Evolutionary conservation across 805 yeast species (phyloP).

Genomic region (Saturnispora diversa): DNA sequence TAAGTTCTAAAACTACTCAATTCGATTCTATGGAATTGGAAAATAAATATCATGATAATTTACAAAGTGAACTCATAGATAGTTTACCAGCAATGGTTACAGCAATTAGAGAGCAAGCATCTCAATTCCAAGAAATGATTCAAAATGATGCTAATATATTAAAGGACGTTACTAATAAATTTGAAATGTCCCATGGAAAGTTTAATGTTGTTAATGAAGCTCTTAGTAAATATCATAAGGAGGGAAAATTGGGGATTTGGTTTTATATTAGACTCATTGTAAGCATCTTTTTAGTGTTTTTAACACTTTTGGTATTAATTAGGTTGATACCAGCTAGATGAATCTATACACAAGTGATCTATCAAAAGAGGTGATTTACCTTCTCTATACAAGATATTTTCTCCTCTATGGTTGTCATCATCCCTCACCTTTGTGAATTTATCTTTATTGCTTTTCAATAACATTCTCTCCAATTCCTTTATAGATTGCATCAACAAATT

Average conservation of each 20-base stretch:
- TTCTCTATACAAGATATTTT: background rate
- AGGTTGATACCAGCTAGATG: conserved; percentile 30
- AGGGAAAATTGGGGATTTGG: conserved; percentile 28
- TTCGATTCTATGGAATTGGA: conserved; percentile 24
- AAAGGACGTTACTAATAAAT: conserved; percentile 29
- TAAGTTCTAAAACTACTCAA: conserved; percentile 22
- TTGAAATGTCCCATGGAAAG: conserved; percentile 26
- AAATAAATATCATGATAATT: conserved; percentile 27
- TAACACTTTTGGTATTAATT: conserved; percentile 23
- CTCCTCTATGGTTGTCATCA: conserved; percentile 1
- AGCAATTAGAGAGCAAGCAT: conserved; percentile 26
- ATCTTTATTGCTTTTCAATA: conserved; percentile 29
- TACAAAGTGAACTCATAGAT: conserved; percentile 29
- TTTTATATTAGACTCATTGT: conserved; percentile 26
- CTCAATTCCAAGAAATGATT: conserved; percentile 28
- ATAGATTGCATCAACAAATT: conserved; percentile 31
- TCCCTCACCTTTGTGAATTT: conserved; percentile 22
- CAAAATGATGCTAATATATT: conserved; percentile 28
- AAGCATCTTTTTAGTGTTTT: conserved; percentile 21
- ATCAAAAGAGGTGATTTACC: conserved; percentile 4
- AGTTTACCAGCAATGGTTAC: conserved; percentile 27
- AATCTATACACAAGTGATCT: conserved; percentile 4
- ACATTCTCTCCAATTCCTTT: conserved; percentile 36
- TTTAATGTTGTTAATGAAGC: conserved; percentile 24
- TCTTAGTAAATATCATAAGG: conserved; percentile 26